Percentiles rank a stretch among this genome's conserved stretches.
Evolutionary conservation across 768 basidiomycete species (phyloP).

Genomic region (Suillus fuscotomentosus): DNA sequence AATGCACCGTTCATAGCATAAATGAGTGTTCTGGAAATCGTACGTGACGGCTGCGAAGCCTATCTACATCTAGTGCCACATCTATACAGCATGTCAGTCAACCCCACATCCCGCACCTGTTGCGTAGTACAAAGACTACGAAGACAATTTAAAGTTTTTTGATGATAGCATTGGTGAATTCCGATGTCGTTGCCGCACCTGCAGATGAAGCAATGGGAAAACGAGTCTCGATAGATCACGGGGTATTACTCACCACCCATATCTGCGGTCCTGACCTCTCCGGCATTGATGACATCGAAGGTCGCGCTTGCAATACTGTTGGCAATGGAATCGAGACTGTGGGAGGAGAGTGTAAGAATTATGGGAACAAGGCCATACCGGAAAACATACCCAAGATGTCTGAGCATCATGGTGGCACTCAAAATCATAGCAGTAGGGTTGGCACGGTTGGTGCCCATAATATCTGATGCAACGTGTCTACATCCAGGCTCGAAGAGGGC

Average conservation of each 20-base stretch:
- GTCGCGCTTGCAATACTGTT: constrained; percentile 92
- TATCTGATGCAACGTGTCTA: constrained; percentile 91
- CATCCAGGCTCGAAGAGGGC: constrained; percentile 99
- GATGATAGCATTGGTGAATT: constrained; percentile 93
- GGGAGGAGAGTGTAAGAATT: constrained; percentile 14
- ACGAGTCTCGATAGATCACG: neutral
- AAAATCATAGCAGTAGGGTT: constrained; percentile 98
- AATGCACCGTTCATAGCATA: constrained; percentile 6
- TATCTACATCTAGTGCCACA: constrained; percentile 6
- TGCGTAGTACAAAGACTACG: neutral
- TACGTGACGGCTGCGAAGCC: neutral
- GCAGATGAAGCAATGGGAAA: constrained; percentile 11
- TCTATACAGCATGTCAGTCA: neutral
- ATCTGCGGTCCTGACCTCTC: constrained; percentile 89
- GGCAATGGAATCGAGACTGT: constrained; percentile 86
- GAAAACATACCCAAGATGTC: constrained; percentile 81
- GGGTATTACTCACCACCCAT: constrained; percentile 74
- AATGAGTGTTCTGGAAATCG: constrained; percentile 7
- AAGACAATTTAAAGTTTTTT: constrained; percentile 53
- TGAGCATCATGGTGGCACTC: constrained; percentile 96
- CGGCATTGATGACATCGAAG: constrained; percentile 87
- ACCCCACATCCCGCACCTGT: neutral
- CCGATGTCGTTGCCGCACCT: constrained; percentile 90
- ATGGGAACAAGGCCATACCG: constrained; percentile 16
- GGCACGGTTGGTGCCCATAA: constrained; percentile 94